phyloP scores from a whole-genome alignment of 345 rosid species.

The Euphorbia tirucalli region DNA sequence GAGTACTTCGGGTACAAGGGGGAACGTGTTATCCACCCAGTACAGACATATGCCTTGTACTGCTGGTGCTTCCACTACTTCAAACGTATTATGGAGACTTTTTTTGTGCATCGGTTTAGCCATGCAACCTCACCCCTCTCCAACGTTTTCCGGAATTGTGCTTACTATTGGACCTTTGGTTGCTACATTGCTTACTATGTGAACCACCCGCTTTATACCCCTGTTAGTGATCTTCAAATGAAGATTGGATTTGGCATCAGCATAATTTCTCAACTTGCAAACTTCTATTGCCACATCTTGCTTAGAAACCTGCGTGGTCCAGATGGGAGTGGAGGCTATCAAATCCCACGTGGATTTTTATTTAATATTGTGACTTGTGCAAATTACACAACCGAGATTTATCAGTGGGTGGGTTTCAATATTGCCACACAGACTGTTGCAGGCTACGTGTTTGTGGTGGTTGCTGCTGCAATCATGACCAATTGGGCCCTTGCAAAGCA shows the following conservation, averaged over 20 bases:
- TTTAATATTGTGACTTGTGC: slow-evolving; percentile 95
- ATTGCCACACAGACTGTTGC: slow-evolving; percentile 92
- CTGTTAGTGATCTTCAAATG: slow-evolving; percentile 84
- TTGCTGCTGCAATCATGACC: slow-evolving; percentile 83
- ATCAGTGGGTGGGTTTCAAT: slow-evolving; percentile 98
- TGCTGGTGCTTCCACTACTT: slow-evolving; percentile 96
- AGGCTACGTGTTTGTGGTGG: slow-evolving; percentile 77
- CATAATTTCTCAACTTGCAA: slow-evolving; percentile 69
- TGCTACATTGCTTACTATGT: slow-evolving; percentile 81
- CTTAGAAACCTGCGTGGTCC: slow-evolving; percentile 77
- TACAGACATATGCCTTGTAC: slow-evolving; percentile 89
- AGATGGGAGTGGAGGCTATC: slow-evolving; percentile 76
- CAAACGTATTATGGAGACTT: slow-evolving; percentile 93
- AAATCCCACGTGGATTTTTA: slow-evolving; percentile 87
- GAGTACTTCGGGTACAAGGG: slow-evolving; percentile 65
- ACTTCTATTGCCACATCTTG: slow-evolving; percentile 86
- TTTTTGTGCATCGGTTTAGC: slow-evolving; percentile 87
- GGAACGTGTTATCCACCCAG: slow-evolving; percentile 65
- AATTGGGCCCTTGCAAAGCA: slow-evolving; percentile 99
- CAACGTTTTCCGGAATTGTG: slow-evolving; percentile 91
- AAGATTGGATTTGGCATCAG: slow-evolving; percentile 94
- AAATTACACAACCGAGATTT: slow-evolving; percentile 94
- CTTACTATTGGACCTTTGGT: slow-evolving; percentile 95
- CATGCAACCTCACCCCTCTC: slow-evolving; percentile 91
- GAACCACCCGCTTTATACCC: slow-evolving; percentile 93